Evolutionary conservation across 2,329 filamentous ascomycete genomes (phyloP), one percentile per base, ranked within the genome.

Genomic region (Lachnellula arida): DNA sequence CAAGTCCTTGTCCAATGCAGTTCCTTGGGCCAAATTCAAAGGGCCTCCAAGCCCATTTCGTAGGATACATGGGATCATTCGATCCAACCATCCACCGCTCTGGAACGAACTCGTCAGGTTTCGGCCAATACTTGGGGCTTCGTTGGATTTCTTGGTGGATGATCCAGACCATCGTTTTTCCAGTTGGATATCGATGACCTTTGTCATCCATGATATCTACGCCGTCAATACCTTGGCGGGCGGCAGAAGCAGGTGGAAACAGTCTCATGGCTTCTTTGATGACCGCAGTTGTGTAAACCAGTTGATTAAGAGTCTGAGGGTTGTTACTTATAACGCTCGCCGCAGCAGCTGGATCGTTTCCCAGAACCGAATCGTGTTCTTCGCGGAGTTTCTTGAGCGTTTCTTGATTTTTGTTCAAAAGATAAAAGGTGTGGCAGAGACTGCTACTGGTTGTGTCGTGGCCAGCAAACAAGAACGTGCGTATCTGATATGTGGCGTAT

Each of bases 1-100:
- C 80, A 25, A 82, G 68, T 55, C 75, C 74, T 63, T 84, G 79
- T 0, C 81, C 81, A 12, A 83, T 76, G 61, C 81, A 86, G 51
- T 78, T 79, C 17, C 81, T 67, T 2, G 75, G 73, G 0, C 82
- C 81, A 53, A 76, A 73, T 60, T 80, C 78, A 65, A 85, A 85
- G 0, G 78, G 73, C n/a, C 81, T 73, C 74, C 75, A 85, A 2
- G 79, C 81, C 40, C 76, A 58, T 48, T 60, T 60, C 2, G 37
- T 48, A 15, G 60, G 63, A 54, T 62, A 76, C 74, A 47, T 67
- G 58, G 35, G 69, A 68, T 75, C 63, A 15, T 63, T 70, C 0
- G 67, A 67, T 9, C 62, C 67, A 4, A 68, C 68, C 37, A 76
- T 66, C 67, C 71, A 81, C 6, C 79, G 75, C 46, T 80, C 78